Base-by-base conservation (phyloP, 1,284 basidiomycete species). In the Leccinum subspadiceum region DNA sequence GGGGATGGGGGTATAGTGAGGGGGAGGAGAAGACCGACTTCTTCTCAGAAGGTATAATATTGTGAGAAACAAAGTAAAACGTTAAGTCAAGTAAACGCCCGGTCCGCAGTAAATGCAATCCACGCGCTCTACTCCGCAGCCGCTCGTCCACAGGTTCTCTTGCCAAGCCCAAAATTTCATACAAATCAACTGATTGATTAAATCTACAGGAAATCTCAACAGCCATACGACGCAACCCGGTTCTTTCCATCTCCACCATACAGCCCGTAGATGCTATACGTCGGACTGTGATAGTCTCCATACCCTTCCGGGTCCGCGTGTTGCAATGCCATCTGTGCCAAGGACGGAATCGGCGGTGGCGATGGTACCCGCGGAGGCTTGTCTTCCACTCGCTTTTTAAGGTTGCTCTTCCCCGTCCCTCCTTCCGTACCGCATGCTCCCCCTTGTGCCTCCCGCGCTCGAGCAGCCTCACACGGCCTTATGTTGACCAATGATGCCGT, bases 241-340 rank as follows among this genome's bases (percentile, higher is more conserved):
- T 85, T 86, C 76, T 84, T 89, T 68, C 83, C 76, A 59, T 87
- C 84, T 17, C 75, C 77, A 60, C 85, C 85, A 67, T 91, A 92
- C 65, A 90, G 66, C 50, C 86, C 86, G 67, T 87, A 92, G 59
- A 92, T 84, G 69, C 90, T 92, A 65, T 92, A 92, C 4, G 90
- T 92, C 22, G 90, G 89, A 66, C 90, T 90, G 64, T 84, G 79
- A 63, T 92, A 91, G 46, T 84, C 83, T 2, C 76, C 81, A 70
- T 82, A 88, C 5, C 79, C 84, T 53, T 84, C 81, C 10, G 82
- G 79, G 61, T 87, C 83, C 3, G 76, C 72, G 63, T 88, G 85
- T 54, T 82, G 79, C 69, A 91, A 67, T 55, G 82, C 89, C 89
- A 92, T 90, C 73, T 91, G 89, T 6, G 87, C 78, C 54, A 92